These are phyloP conservation scores for Cordyceps fumosorosea DNA, from an alignment of 2,329 filamentous ascomycete genomes.

Conservation along the genomic window DNA sequence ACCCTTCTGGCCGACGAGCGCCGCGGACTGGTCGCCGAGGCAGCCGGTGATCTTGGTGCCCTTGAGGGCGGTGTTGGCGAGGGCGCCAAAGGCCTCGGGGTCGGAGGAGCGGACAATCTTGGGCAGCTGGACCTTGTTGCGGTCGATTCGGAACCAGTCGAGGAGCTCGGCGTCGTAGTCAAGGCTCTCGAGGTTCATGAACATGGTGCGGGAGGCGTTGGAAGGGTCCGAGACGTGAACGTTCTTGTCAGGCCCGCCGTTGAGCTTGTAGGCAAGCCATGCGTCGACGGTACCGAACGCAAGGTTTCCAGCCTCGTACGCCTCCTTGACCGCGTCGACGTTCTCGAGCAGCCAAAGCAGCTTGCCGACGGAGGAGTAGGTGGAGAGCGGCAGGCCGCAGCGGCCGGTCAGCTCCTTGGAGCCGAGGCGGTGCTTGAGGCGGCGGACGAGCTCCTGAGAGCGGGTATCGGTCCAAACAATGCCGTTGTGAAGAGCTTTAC, in stretches of 20 bases:
- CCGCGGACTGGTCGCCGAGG: constrained; percentile 75
- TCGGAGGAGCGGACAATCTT: constrained; percentile 72
- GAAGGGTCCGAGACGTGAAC: constrained; percentile 71
- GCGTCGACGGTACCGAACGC: constrained; percentile 77
- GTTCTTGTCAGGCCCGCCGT: constrained; percentile 59
- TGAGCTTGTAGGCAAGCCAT: constrained; percentile 75
- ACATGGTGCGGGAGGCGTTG: constrained; percentile 83
- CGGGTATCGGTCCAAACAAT: constrained; percentile 85
- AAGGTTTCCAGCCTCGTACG: constrained; percentile 64
- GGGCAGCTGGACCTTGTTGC: constrained; percentile 63
- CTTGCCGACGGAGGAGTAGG: constrained; percentile 74
- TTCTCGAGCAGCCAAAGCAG: constrained; percentile 71
- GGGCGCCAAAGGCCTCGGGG: constrained; percentile 57
- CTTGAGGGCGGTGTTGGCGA: constrained; percentile 55
- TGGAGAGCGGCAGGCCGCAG: constrained; percentile 73
- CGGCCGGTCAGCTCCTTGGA: constrained; percentile 60
- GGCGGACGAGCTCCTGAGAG: constrained; percentile 63
- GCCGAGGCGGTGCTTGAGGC: constrained; percentile 60
- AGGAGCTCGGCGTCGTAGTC: constrained; percentile 68
- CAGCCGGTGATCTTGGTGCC: constrained; percentile 69
- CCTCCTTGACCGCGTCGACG: constrained; percentile 56
- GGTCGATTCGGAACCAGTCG: constrained; percentile 68
- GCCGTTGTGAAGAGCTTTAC: constrained; percentile 70
- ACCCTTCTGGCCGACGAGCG: constrained; percentile 71
- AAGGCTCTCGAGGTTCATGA: constrained; percentile 73